phyloP scores from a whole-genome alignment of 345 rosid species.

The Salix udensis region DNA sequence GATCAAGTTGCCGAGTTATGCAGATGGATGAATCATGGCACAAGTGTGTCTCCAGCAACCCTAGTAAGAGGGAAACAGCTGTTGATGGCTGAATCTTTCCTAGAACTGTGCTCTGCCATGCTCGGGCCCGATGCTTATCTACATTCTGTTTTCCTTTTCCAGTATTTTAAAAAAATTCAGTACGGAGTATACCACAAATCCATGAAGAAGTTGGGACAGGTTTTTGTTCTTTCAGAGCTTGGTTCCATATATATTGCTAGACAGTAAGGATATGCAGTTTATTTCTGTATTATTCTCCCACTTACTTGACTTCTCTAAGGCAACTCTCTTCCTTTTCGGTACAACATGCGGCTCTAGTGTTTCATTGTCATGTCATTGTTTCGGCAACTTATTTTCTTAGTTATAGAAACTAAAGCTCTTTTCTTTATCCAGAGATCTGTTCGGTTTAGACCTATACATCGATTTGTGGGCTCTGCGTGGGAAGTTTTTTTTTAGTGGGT shows the following conservation, averaged over 20 bases:
- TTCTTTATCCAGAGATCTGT: too few relatives aligned
- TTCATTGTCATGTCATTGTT: too few relatives aligned
- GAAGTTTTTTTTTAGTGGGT: too few relatives aligned
- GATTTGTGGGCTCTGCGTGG: too few relatives aligned
- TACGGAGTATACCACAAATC: conserved; percentile 6
- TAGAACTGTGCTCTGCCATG: background rate
- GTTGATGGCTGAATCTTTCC: background rate
- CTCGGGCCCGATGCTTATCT: background rate
- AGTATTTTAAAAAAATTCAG: background rate
- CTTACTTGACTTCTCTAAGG: background rate
- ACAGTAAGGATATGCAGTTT: conserved; percentile 11
- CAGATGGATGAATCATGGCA: too few relatives aligned
- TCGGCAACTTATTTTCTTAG: too few relatives aligned
- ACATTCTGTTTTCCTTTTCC: background rate
- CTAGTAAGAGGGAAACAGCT: conserved; percentile 33
- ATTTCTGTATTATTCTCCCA: background rate
- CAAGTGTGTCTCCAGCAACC: background rate
- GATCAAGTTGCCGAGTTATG: too few relatives aligned
- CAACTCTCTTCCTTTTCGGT: too few relatives aligned
- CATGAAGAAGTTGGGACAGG: background rate
- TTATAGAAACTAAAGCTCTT: too few relatives aligned
- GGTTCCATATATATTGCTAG: conserved; percentile 3
- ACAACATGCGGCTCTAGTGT: too few relatives aligned
- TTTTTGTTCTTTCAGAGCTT: background rate
- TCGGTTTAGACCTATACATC: too few relatives aligned